Base-by-base conservation (phyloP, 345 rosid genomes). In the Brassica nigra region DNA sequence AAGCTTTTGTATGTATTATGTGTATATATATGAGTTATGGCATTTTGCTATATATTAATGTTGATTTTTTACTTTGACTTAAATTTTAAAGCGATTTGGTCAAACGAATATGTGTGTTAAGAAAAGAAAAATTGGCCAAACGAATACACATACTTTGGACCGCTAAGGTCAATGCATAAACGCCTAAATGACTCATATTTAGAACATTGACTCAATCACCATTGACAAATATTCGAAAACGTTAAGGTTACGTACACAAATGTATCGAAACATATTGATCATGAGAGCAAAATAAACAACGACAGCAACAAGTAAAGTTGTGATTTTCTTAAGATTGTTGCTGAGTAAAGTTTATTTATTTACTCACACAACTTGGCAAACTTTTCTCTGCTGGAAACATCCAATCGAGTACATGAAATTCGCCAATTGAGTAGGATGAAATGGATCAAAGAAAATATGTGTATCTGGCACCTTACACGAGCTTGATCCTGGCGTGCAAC, bases 371-470 rank as follows among this genome's bases (percentile, higher is more conserved):
- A 34, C 47, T 8, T 64, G 28, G 23, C 68, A 64, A 15, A 74
- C 8, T 14, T 16, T 20, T 74, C 10, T 58, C 73, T 78, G 59
- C 3, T 52, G 59, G 58, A 78, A 78, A 39, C 73, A 71, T 16
- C 4, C 49, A 30, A 72, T 18, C 8, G 77, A 54, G 8, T 55
- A 78, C 66, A 72, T 55, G 27, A 55, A 39, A 65, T 72, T 78
- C 16, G 81, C 67, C 2, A 55, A n/a, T 31, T 78, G 72, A 71
- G 81, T 78, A 16, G 72, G 77, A 78, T 78, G 67, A 30, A 49
- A 15, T 2, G 81, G 73, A 28, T 72, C 76, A 14, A 71, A 72
- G 77, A 72, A 78, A 5, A 80, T 30, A 54, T 72, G 33, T 9
- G 8, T 28, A 0, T 78, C 72, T 6, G 76, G 72, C 6, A 0